phyloP scores from a whole-genome alignment of 257 asterid species.

The Solanum medicagineum region DNA sequence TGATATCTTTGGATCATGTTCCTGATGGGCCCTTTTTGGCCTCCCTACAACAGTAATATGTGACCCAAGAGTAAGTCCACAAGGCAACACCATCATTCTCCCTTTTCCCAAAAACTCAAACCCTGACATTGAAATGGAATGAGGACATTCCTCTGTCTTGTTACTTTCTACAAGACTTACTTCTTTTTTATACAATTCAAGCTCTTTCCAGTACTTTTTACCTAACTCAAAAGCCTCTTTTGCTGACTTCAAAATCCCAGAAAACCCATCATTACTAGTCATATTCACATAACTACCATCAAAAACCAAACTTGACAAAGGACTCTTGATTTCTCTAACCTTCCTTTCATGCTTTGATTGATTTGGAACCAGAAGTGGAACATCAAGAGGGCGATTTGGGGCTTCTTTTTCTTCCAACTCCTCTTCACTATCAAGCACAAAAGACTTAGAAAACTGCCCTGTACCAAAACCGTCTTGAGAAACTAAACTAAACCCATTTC shows the following conservation, averaged over 20 bases:
- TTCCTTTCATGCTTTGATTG: conserved; percentile 31
- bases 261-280: conserved; percentile 19
- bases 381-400: conserved; percentile 52
- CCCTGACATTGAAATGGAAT: conserved; percentile 37
- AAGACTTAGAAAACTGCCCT: conserved; percentile 43
- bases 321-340: background rate
- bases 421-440: conserved; percentile 61
- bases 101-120: conserved; percentile 33
- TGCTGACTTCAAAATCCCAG: conserved; percentile 38
- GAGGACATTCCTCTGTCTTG: conserved; percentile 44
- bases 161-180: background rate
- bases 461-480: conserved; percentile 25
- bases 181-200: conserved; percentile 24
- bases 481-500: conserved; percentile 31
- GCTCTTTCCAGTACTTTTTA: conserved; percentile 44
- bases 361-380: conserved; percentile 13
- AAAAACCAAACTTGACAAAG: conserved; percentile 46
- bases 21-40: conserved; percentile 66
- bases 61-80: conserved; percentile 91
- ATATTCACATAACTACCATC: conserved; percentile 36
- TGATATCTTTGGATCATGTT: conserved; percentile 68
- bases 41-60: conserved; percentile 81
- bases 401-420: conserved; percentile 46
- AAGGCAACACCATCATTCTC: conserved; percentile 64
- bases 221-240: conserved; percentile 51